These are phyloP conservation scores for Huntiella abstrusa DNA, from an alignment of 2,329 filamentous ascomycete species.

Conservation along the genomic window DNA sequence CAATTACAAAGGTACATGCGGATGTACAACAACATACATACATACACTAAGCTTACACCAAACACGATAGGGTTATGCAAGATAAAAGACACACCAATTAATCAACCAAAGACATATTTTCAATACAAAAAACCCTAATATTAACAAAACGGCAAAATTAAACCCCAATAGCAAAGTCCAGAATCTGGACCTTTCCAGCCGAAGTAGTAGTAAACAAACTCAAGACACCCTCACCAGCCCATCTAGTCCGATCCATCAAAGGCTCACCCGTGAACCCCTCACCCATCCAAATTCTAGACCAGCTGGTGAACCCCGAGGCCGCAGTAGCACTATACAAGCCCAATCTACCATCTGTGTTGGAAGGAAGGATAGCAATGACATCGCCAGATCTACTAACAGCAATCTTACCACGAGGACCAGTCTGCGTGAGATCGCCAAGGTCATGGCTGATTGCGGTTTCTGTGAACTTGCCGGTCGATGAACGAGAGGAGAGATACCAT, in stretches of 20 bases:
- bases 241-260: slow-evolving; percentile 11
- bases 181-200: slow-evolving; percentile 6
- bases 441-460: slow-evolving; percentile 10
- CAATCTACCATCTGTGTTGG: slow-evolving; percentile 8
- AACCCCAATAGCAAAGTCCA: neutral
- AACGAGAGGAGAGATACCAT: slow-evolving; percentile 8
- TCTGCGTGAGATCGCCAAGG: slow-evolving; percentile 10
- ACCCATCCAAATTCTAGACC: slow-evolving; percentile 10
- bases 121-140: neutral
- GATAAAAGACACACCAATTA: too few relatives aligned
- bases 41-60: too few relatives aligned
- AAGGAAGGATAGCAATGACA: slow-evolving; percentile 12
- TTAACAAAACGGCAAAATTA: neutral
- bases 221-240: slow-evolving; percentile 6
- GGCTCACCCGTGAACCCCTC: slow-evolving; percentile 10
- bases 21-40: too few relatives aligned
- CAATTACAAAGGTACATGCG: too few relatives aligned
- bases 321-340: slow-evolving; percentile 11
- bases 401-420: slow-evolving; percentile 12
- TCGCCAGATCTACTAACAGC: slow-evolving; percentile 10
- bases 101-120: too few relatives aligned
- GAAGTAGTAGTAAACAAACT: slow-evolving; percentile 10
- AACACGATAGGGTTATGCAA: too few relatives aligned
- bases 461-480: slow-evolving; percentile 10
- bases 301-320: slow-evolving; percentile 6